Base-by-base conservation (phyloP, 345 rosid genomes). In the Raphanus sativus region DNA sequence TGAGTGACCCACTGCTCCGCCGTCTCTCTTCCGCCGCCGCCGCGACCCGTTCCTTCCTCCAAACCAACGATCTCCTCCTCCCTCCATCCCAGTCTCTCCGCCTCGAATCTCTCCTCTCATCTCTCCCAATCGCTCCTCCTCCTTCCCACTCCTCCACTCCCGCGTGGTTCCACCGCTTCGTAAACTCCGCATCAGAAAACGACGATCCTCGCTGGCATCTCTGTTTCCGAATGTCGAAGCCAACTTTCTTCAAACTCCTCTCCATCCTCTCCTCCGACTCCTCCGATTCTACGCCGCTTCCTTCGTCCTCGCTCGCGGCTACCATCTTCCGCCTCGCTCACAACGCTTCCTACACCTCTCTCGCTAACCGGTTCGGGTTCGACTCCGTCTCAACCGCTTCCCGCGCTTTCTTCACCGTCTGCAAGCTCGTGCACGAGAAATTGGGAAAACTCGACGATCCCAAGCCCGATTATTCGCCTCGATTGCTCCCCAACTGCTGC, bases 251-350 rank as follows among this genome's bases (percentile, higher is more conserved):
- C 65, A 52, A 16, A 21, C 96, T 90, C 70, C 84, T 86, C 67
- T 78, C 83, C 1, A 50, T 79, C 66, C 69, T 92, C 28, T 67
- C 84, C 48, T 86, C 88, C 28, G 68, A 62, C n/a, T 73, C 50
- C 24, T 10, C 8, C 80, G 70, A 40, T 11, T 11, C 12, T 11
- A 0, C 12, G 2, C 10, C 85, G 79, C 24, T 83, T 85, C 33
- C 81, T 74, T 71, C 86, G 13, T 67, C 83, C 6, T 86, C 88
- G 63, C 82, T 92, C 15, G 92, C 89, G 1, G 87, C 92, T 24
- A 56, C 93, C 17, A 82, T 93, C 75, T 88, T 82, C 83, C 91
- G 94, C 77, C 92, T 93, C 68, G 82, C 98, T 26, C 98, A 90
- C 50, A 92, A 66, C 66, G 84, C 87, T 28, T 85, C 92, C 8